Base-by-base conservation (phyloP, 345 rosid genomes). In the Hirschfeldia incana region DNA sequence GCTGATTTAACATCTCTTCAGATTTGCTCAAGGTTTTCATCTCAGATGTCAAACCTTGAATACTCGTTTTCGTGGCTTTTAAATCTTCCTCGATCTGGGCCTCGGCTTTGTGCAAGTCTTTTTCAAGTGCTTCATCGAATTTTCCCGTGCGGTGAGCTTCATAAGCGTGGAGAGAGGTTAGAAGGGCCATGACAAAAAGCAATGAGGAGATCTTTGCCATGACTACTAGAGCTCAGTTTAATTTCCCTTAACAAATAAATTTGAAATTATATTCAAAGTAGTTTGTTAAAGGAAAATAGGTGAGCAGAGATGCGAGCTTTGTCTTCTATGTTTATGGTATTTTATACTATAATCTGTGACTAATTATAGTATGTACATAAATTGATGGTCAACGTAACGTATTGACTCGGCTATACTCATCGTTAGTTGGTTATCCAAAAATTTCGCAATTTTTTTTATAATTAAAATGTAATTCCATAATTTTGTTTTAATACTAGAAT, bases 141-240 rank as follows among this genome's bases (percentile, higher is more conserved):
- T 53, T 74, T 36, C 9, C 61, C n/a, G 37, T 12, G 6, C 33
- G 66, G 8, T n/a, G 78, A 79, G 78, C 78, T 61, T 79, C 78
- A 37, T 68, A 36, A 46, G 26, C 75, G 10, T 79, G 59, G 60
- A 79, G 75, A 51, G 70, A 73, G 65, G 59, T 61, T 2, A 79
- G 2, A 34, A 79, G 75, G 27, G 34, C 59, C 17, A 69, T 36
- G 4, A n/a, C 21, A 39, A 79, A 62, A 55, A 79, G 28, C 71
- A 74, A 69, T 33, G 55, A 74, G 70, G 78, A 74, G 78, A 74
- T 74, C 61, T 79, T 79, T 69, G 78, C 67, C 82, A 79, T 79
- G 29, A 8, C 15, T 74, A 36, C 15, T 74, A 36, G 0, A 51
- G 60, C 70, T 68, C 49, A 17, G 15, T 69, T 74, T 44, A 34